A percentile compares a stretch with the other conserved stretches of the same genome.
Evolutionary conservation across 192 early-diverging fungal genomes (phyloP).

Genomic region (Mortierella hygrophila): DNA sequence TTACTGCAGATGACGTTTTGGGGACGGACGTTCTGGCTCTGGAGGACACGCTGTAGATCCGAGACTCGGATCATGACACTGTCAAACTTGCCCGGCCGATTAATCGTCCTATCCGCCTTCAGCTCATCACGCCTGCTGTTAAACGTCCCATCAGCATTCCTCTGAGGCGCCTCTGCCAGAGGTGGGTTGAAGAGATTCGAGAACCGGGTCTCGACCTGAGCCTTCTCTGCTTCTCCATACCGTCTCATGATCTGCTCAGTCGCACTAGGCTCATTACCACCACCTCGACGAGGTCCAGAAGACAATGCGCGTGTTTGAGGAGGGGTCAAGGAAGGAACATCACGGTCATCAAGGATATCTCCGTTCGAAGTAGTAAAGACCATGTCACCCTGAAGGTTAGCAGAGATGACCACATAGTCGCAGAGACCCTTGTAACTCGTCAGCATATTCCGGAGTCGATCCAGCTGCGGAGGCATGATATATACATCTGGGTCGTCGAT

Average conservation of each 20-base stretch:
- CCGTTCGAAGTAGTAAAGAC: conserved; percentile 70
- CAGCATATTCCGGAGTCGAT: conserved; percentile 71
- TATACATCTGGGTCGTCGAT: conserved; percentile 74
- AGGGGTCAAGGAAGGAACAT: background rate
- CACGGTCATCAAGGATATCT: conserved; percentile 13
- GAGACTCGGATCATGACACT: conserved; percentile 75
- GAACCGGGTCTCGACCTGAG: conserved; percentile 40
- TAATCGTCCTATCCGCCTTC: conserved; percentile 41
- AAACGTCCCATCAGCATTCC: background rate
- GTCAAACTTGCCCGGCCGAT: conserved; percentile 67
- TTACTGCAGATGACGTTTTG: conserved; percentile 84
- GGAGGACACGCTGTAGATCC: conserved; percentile 84
- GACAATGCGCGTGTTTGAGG: background rate
- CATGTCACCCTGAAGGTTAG: conserved; percentile 80
- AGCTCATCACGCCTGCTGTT: conserved; percentile 16
- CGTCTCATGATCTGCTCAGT: background rate
- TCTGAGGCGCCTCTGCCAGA: conserved; percentile 7
- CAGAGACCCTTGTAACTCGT: conserved; percentile 75
- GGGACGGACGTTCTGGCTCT: conserved; percentile 82
- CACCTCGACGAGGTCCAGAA: background rate
- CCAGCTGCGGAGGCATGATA: conserved; percentile 83
- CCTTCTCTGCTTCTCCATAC: conserved; percentile 52
- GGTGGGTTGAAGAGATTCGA: conserved; percentile 26
- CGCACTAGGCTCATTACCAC: background rate
- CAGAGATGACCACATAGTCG: conserved; percentile 73